Evolutionary conservation across 208 protist species (phyloP), one percentile per base, ranked within the genome.

Genomic region (Tritrichomonas foetus): DNA sequence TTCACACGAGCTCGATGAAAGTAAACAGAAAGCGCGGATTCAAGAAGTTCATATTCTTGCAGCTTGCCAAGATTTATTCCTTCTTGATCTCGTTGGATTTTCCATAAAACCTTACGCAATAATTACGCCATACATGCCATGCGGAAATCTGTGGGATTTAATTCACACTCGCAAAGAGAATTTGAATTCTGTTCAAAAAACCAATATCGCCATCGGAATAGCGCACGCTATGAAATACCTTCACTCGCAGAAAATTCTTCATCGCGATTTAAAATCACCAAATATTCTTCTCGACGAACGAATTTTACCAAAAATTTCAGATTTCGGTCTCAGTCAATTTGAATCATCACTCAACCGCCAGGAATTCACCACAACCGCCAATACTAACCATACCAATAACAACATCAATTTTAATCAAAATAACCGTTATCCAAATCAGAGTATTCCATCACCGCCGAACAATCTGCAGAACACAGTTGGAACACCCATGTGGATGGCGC

Each of bases 171-270:
- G 39, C 39, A 41, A 25, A 39, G 30, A 47, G 8, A 61, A 8
- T 27, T 41, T 89, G 1, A 89, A 89, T 36, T 13, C 41, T 33
- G 57, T 47, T 9, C 78, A 89, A 57, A 20, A 44, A 33, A 44
- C 78, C 16, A 89, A 57, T 47, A 89, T 89, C 39, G 78, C 78
- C 2, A 20, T 89, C 20, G 78, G 78, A 2, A 49, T 89, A 44
- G 41, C 78, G 5, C 57, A 89, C 57, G 78, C 47, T 57, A 57
- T 89, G 78, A 25, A 57, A 89, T 89, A 89, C 57, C 20, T 89
- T 22, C 78, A 89, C 30, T n/a, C 14, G 1, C 78, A 89, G n/a
- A 53, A 89, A 14, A 89, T 89, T 20, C 11, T 89, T 89, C 78
- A 89, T 50, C 78, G 41, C 16, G 78, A 89, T 89, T 47, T 89